These are phyloP conservation scores for Rhododendron henanense DNA, from an alignment of 148 eudicot species.

Conservation along the genomic window DNA sequence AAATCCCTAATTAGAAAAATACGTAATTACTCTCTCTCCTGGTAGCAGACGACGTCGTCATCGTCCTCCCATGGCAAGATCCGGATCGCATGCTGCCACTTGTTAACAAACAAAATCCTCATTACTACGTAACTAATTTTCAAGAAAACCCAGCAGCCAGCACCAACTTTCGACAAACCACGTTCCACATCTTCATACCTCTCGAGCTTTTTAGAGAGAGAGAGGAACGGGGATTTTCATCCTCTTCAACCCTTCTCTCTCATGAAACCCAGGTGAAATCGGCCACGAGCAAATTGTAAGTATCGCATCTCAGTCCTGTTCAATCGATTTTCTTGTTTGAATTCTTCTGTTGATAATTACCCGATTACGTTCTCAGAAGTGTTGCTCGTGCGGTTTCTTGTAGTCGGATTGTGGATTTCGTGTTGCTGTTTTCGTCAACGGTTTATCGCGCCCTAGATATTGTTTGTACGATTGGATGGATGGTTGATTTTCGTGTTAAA, in stretches of 20 bases:
- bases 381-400: no score
- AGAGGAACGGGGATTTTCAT: not conserved
- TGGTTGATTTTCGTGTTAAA: not conserved
- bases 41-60: no score
- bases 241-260: not conserved
- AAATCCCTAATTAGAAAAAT: no score
- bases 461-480: not conserved
- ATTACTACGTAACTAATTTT: not conserved
- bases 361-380: not conserved
- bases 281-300: not conserved
- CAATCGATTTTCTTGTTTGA: not conserved
- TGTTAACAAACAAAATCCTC: not conserved
- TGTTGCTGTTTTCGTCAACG: not conserved
- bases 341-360: not conserved
- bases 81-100: conserved; percentile 1
- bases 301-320: not conserved
- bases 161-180: no score
- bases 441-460: not conserved
- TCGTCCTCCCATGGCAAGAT: not conserved
- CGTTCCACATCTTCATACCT: not conserved
- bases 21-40: no score
- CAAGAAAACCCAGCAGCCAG: no score
- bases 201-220: not conserved
- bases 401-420: not conserved
- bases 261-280: not conserved